A percentile compares a stretch with the other conserved stretches of the same genome.
phyloP scores from a whole-genome alignment of 176 grass and related monocot genomes.

The Phoenix roebelenii region DNA sequence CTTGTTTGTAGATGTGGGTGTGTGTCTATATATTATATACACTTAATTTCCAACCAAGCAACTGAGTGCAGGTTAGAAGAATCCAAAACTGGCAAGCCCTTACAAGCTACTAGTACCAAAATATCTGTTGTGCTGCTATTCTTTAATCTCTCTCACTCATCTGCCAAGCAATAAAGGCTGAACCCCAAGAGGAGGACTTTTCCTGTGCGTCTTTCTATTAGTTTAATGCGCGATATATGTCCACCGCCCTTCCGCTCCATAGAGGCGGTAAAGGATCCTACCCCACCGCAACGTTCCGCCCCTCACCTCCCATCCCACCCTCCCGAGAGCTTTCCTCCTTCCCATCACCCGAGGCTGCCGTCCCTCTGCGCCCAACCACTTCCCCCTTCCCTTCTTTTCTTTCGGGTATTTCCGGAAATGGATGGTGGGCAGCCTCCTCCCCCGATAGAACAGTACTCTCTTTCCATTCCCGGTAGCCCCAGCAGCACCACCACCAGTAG shows the following conservation, averaged over 20 bases:
- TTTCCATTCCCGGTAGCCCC: neutral
- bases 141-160: too few relatives aligned
- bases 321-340: neutral
- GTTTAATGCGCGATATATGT: conserved; percentile 41
- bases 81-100: too few relatives aligned
- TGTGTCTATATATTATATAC: too few relatives aligned
- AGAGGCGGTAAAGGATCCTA: conserved; percentile 19
- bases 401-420: conserved; percentile 1
- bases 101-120: too few relatives aligned
- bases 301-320: neutral
- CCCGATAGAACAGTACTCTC: conserved; percentile 2
- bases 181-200: too few relatives aligned
- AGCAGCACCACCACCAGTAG: neutral
- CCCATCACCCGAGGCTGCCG: neutral
- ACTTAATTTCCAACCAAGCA: too few relatives aligned
- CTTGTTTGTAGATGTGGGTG: too few relatives aligned
- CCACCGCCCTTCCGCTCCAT: conserved; percentile 86
- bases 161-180: too few relatives aligned
- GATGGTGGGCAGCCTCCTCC: neutral
- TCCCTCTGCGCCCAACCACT: conserved; percentile 2
- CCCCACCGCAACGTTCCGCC: neutral
- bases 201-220: too few relatives aligned
- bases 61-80: too few relatives aligned
- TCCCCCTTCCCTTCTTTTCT: conserved; percentile 14
- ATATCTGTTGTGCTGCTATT: too few relatives aligned